Conservation (phyloP, 495 filamentous ascomycete genomes). For the Hypomontagnella submonticulosa region DNA sequence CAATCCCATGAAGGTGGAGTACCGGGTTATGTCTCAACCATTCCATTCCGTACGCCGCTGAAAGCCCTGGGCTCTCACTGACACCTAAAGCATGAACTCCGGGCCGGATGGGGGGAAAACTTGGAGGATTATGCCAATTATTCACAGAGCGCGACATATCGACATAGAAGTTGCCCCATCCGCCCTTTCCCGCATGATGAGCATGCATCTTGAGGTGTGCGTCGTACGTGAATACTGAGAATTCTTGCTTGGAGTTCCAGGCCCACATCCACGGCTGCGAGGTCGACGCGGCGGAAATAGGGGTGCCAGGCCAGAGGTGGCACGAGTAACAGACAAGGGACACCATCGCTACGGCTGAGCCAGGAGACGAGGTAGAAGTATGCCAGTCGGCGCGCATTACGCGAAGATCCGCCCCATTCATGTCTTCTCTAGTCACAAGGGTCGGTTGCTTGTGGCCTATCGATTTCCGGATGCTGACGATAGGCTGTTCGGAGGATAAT, state of each 20-base stretch:
- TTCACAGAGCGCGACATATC: constrained; percentile 10
- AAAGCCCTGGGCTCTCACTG: constrained; percentile 9
- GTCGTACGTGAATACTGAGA: not conserved
- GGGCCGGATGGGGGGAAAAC: not conserved
- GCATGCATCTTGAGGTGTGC: constrained; percentile 8
- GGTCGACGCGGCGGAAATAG: not conserved
- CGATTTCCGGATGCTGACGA: constrained; percentile 20
- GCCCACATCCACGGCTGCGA: constrained; percentile 20
- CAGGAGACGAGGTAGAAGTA: constrained; percentile 1
- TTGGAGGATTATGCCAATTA: constrained; percentile 1
- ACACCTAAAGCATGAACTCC: constrained; percentile 10
- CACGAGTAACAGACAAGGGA: constrained; percentile 20
- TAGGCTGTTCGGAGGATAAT: not conserved
- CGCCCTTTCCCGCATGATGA: constrained; percentile 2
- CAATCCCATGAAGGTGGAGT: constrained; percentile 9
- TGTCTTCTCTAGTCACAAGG: constrained; percentile 9
- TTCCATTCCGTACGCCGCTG: not conserved
- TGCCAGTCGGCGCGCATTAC: constrained; percentile 14
- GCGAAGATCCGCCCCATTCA: constrained; percentile 2
- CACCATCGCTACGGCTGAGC: not conserved
- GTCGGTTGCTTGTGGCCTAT: constrained; percentile 13
- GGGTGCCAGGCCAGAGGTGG: constrained; percentile 12
- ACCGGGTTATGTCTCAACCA: not conserved
- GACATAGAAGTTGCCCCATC: constrained; percentile 20
- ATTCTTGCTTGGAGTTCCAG: constrained; percentile 16